Base-by-base conservation (phyloP, 176 grass and related monocot genomes). In the Elaeis guineensis region DNA sequence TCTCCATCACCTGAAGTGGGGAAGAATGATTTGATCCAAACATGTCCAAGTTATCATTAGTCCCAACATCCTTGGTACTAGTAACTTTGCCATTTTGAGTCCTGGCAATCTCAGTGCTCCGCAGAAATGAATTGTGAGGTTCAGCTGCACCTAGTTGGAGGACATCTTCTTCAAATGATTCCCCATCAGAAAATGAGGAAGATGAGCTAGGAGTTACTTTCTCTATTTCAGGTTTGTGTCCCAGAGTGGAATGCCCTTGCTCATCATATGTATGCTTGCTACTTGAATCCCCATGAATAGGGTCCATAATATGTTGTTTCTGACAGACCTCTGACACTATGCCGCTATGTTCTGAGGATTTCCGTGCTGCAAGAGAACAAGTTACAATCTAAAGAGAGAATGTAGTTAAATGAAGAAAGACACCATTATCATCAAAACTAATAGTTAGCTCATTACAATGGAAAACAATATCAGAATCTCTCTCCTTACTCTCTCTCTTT, bases 161-260 rank as follows among this genome's bases (percentile, higher is more conserved):
- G 70, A 87, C 79, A 71, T 72, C 79, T 50, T 81, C 83, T 5
- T 82, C 79, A 0, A 69, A 72, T 19, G 64, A 71, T 24, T 72
- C 54, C 6, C 5, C 32, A 15, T 64, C 79, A 17, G 67, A 82
- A 17, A 2, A 23, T 23, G 22, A 22, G 22, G 22, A 22, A 2
- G 79, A 81, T 16, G 75, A 59, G 12, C 25, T 57, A 23, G 54
- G 25, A 2, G 20, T 19, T 39, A 55, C 21, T 48, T 80, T 60
- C 49, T 67, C 50, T 16, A 54, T 48, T 0, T 5, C 50, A 15
- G 28, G 19, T 21, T 72, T 76, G 29, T 70, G 4, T 73, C 16
- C 15, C 11, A 20, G 54, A 58, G 24, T 62, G 14, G 28, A n/a
- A 1, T 17, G 23, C 14, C 51, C 5, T 0, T 39, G 49, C 62